Evolutionary conservation across 495 filamentous ascomycete species (phyloP).

Genomic region (Xylaria intraflava): DNA sequence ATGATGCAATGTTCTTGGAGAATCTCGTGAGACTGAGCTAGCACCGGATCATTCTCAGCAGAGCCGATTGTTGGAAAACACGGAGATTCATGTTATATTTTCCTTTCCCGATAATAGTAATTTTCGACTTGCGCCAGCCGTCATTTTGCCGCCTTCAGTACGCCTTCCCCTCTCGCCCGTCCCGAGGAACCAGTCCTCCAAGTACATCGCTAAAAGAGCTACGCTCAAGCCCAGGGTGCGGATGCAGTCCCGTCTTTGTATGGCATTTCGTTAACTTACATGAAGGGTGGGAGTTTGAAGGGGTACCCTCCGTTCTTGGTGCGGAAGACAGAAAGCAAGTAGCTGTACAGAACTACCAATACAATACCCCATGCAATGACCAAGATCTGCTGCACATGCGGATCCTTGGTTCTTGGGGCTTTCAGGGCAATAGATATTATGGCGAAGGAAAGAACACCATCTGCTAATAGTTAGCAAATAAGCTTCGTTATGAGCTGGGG

Average conservation of each 20-base stretch:
- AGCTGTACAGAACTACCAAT: conserved; percentile 81
- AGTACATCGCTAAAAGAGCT: background rate
- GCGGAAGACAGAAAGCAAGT: conserved; percentile 87
- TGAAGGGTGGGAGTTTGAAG: conserved; percentile 87
- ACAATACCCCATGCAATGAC: conserved; percentile 76
- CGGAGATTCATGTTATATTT: background rate
- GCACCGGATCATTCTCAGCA: background rate
- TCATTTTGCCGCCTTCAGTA: background rate
- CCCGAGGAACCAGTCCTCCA: background rate
- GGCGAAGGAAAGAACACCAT: conserved; percentile 86
- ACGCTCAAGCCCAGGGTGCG: background rate
- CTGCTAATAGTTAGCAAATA: conserved; percentile 42
- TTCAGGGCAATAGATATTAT: conserved; percentile 86
- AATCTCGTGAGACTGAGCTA: background rate
- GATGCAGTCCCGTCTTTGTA: background rate
- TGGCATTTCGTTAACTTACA: conserved; percentile 23
- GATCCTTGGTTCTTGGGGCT: conserved; percentile 77
- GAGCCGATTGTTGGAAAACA: background rate
- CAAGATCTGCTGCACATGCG: conserved; percentile 69
- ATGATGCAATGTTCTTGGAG: background rate
- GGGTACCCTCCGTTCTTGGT: conserved; percentile 94
- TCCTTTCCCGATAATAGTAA: background rate
- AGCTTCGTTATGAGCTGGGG: background rate
- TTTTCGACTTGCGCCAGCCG: background rate
- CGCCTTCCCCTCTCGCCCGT: background rate